Percentiles rank a stretch among this genome's conserved stretches.
phyloP scores from a whole-genome alignment of 1,284 basidiomycete genomes.

The Fomitopsis pinicola region DNA sequence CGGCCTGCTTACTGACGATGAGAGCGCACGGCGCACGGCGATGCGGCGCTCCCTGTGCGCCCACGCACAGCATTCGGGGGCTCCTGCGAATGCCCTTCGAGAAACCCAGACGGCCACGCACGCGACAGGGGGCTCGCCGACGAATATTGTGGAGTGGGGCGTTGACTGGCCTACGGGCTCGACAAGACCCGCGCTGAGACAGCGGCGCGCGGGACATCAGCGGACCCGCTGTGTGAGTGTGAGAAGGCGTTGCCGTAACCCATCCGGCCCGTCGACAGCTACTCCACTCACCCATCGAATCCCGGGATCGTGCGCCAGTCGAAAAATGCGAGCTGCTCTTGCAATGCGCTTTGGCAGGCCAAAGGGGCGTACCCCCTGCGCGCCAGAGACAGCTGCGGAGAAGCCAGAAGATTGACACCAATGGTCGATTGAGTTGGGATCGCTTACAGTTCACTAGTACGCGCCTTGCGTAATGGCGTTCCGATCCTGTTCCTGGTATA shows the following conservation, averaged over 20 bases:
- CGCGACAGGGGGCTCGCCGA: too few species aligned
- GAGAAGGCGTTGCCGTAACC: not conserved
- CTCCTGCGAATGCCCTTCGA: not conserved
- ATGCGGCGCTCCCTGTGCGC: not conserved
- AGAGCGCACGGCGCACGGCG: not conserved
- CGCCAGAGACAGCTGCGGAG: too few species aligned
- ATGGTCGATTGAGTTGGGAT: too few species aligned
- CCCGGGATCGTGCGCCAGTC: too few species aligned
- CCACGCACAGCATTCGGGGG: not conserved
- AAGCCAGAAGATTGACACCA: too few species aligned
- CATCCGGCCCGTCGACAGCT: not conserved
- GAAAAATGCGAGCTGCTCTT: too few species aligned
- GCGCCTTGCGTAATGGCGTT: too few species aligned
- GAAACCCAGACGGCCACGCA: too few species aligned
- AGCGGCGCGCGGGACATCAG: not conserved
- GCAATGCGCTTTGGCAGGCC: too few species aligned
- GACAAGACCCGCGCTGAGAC: not conserved
- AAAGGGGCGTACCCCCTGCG: too few species aligned
- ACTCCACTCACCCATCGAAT: not conserved
- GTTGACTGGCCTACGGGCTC: not conserved
- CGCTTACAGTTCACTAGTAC: too few species aligned
- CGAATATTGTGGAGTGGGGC: not conserved
- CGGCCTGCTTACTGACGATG: constrained; percentile 1
- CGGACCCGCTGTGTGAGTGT: not conserved
- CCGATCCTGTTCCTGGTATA: too few species aligned